Percentiles rank a stretch among this genome's conserved stretches.
phyloP scores from a whole-genome alignment of 2,329 filamentous ascomycete species.

The Colletotrichum gigasporum region DNA sequence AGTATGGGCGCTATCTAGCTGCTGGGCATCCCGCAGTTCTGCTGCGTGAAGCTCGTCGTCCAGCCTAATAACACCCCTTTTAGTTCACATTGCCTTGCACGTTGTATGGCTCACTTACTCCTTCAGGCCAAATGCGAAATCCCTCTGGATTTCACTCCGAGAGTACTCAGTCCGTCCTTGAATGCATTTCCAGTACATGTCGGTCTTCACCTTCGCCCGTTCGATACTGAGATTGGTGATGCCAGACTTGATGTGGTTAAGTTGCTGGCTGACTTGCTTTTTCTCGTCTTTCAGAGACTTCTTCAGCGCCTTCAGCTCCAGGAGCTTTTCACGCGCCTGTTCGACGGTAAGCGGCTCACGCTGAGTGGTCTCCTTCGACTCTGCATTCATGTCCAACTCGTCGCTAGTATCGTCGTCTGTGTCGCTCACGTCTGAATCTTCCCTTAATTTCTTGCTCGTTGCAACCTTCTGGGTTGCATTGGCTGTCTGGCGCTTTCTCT shows the following conservation, averaged over 20 bases:
- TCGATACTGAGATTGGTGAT: neutral
- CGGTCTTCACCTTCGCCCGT: neutral
- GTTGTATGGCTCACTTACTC: too few species aligned
- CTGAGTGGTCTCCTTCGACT: neutral
- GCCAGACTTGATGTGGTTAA: neutral
- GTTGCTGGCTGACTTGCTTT: neutral
- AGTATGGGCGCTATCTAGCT: slow-evolving; percentile 44
- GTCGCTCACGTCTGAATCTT: neutral
- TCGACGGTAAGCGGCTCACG: neutral
- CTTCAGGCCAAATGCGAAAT: slow-evolving; percentile 47
- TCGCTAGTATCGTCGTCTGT: neutral
- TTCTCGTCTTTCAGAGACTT: neutral
- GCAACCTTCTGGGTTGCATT: slow-evolving; percentile 1
- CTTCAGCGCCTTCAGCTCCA: slow-evolving; percentile 11
- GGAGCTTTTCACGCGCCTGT: neutral
- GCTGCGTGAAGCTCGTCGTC: slow-evolving; percentile 15
- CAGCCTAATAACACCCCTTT: neutral
- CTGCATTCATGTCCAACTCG: neutral
- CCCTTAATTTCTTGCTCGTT: too few species aligned
- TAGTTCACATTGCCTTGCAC: slow-evolving; percentile 60
- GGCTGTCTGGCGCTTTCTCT: neutral
- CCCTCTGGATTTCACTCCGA: slow-evolving; percentile 33
- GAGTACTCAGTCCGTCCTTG: slow-evolving; percentile 65
- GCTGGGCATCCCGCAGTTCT: neutral
- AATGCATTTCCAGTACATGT: slow-evolving; percentile 52